These are phyloP conservation scores for Ogataea haglerorum DNA, from an alignment of 805 yeast species.

Conservation along the genomic window DNA sequence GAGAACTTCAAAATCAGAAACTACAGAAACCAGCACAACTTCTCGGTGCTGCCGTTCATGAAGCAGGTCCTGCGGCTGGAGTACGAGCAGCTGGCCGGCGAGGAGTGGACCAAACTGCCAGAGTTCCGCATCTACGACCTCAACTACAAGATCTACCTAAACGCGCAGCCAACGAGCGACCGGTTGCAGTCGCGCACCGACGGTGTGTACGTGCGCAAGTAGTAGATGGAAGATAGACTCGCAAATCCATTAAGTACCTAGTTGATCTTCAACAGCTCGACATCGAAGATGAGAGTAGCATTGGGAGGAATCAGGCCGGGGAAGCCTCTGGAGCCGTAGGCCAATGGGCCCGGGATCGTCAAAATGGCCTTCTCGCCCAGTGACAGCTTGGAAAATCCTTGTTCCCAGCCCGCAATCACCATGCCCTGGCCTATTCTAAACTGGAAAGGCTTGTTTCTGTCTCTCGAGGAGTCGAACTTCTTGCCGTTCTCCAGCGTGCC, in stretches of 20 bases:
- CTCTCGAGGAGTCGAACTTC: conserved; percentile 92
- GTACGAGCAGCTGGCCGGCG: conserved; percentile 30
- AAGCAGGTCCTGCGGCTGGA: conserved; percentile 43
- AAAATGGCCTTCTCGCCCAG: conserved; percentile 90
- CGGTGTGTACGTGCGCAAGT: conserved; percentile 21
- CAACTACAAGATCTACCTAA: conserved; percentile 61
- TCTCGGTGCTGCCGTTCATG: conserved; percentile 63
- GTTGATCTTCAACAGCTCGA: conserved; percentile 62
- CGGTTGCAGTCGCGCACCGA: conserved; percentile 26
- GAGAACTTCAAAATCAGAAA: conserved; percentile 24
- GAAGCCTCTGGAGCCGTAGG: conserved; percentile 92
- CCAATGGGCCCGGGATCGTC: conserved; percentile 90
- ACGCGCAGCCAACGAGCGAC: conserved; percentile 42
- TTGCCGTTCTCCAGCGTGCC: conserved; percentile 95
- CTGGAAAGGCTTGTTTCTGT: conserved; percentile 94
- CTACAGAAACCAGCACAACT: conserved; percentile 31
- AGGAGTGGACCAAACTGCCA: conserved; percentile 45
- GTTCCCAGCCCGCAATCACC: conserved; percentile 97
- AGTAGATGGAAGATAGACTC: background rate
- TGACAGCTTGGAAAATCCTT: conserved; percentile 86
- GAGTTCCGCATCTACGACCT: conserved; percentile 63
- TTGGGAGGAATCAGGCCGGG: conserved; percentile 97
- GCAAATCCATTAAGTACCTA: conserved; percentile 22
- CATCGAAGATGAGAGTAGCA: conserved; percentile 87
- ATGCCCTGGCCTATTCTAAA: conserved; percentile 93